These are phyloP conservation scores for Berberis vulgaris DNA, from an alignment of 164 flowering plant species.

Conservation along the genomic window DNA sequence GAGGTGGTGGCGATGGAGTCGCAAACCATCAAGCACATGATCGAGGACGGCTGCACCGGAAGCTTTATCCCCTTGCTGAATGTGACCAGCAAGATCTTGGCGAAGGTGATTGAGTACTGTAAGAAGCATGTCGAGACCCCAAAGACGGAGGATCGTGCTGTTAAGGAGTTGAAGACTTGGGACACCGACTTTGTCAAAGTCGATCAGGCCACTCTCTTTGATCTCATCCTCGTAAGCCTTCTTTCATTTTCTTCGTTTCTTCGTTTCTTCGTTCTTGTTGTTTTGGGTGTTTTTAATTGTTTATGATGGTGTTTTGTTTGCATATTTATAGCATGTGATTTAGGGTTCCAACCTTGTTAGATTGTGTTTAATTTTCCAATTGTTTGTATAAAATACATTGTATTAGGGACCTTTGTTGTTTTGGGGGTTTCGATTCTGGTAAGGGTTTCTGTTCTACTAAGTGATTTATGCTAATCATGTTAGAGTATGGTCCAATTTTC, in stretches of 20 bases:
- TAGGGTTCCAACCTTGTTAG: too few species aligned
- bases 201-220: constrained; percentile 22
- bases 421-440: too few species aligned
- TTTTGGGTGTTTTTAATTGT: too few species aligned
- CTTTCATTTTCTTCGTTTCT: background rate
- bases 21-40: background rate
- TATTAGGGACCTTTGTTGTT: too few species aligned
- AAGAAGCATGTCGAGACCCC: constrained; percentile 5
- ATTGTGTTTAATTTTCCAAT: too few species aligned
- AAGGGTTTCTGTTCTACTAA: too few species aligned
- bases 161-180: constrained; percentile 12
- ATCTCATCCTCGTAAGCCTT: constrained; percentile 16
- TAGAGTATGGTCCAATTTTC: too few species aligned
- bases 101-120: background rate
- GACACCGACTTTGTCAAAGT: constrained; percentile 19
- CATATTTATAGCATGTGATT: too few species aligned
- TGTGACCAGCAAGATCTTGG: background rate
- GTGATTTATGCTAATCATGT: too few species aligned
- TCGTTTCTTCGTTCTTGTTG: too few species aligned
- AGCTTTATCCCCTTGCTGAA: background rate
- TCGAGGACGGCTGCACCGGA: background rate
- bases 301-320: too few species aligned
- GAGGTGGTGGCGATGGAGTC: background rate
- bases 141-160: background rate
- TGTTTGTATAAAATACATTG: too few species aligned